Base-by-base conservation (phyloP, 2,329 filamentous ascomycete species). In the Aspergillus clavatus region DNA sequence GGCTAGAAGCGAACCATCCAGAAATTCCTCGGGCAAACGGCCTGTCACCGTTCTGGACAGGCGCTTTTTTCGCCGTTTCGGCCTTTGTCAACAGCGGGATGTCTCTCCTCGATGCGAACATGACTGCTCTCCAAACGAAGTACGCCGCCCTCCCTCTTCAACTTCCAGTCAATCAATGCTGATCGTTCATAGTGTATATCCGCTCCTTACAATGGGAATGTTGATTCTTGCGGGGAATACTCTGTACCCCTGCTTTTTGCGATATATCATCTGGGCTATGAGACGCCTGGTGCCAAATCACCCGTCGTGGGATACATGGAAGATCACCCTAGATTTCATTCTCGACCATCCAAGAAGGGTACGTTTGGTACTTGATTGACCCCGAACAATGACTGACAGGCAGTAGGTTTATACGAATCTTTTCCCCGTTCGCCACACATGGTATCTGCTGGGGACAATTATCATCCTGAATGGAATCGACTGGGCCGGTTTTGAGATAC, bases 181-280 rank as follows among this genome's bases (percentile, higher is more conserved):
- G 12, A 60, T 29, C 7, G n/a, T 39, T 7, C 29, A 12, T 21
- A 67, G 67, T 41, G 56, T 64, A 0, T 72, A 71, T 22, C 58
- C 69, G 1, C 59, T 76, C 3, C 52, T 76, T 11, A 68, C 68
- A 1, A 69, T 83, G 71, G 78, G 77, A 4, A 53, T 78, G 8
- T 63, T 84, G 49, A 78, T 83, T 41, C 68, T 85, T 4, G 81
- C 81, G 0, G 82, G 82, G 3, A 84, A 85, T 38, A 85, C 82
- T 3, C 78, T 80, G 1, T 85, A 82, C 54, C 82, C 82, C 0
- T 71, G 83, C 40, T 79, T 85, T 47, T 63, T 86, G 10, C 74
- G 83, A 3, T 68, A 84, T 7, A 74, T 75, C 12, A 67, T 86
- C 7, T 84, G 80, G 78, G 60, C 58, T 2, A 65, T 76, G 42